Percentiles rank a stretch among this genome's conserved stretches.
phyloP scores from a whole-genome alignment of 2,329 filamentous ascomycete genomes.

The Pochonia chlamydosporia region DNA sequence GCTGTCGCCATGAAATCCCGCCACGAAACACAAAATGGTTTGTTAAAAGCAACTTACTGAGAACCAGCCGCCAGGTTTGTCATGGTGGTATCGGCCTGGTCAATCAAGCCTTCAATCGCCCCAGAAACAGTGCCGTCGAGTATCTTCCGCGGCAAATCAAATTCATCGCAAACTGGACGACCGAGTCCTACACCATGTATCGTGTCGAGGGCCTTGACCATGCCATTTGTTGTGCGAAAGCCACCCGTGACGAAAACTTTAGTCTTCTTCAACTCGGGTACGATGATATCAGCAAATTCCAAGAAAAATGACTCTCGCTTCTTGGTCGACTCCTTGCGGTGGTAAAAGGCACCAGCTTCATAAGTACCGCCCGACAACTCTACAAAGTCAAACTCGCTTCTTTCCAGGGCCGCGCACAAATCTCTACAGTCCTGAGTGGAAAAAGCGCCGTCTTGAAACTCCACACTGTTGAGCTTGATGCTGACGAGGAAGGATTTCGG shows the following conservation, averaged over 20 bases:
- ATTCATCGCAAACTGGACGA: slow-evolving; percentile 22
- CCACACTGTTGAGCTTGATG: slow-evolving; percentile 53
- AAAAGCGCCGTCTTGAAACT: slow-evolving; percentile 50
- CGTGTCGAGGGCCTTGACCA: slow-evolving; percentile 50
- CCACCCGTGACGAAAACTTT: slow-evolving; percentile 56
- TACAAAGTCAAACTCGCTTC: slow-evolving; percentile 49
- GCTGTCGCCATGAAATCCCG: neutral
- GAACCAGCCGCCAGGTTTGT: slow-evolving; percentile 23
- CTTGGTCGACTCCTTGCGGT: slow-evolving; percentile 47
- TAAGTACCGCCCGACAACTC: slow-evolving; percentile 58
- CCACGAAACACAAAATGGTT: neutral
- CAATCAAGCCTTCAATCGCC: slow-evolving; percentile 40
- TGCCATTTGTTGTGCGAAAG: slow-evolving; percentile 46
- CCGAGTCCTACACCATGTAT: slow-evolving; percentile 57
- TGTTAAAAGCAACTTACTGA: too few relatives aligned
- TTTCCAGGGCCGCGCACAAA: slow-evolving; percentile 41
- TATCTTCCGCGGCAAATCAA: slow-evolving; percentile 20
- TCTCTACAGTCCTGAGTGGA: slow-evolving; percentile 43
- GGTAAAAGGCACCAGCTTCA: slow-evolving; percentile 44
- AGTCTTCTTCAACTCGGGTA: slow-evolving; percentile 39
- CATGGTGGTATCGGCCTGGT: slow-evolving; percentile 44
- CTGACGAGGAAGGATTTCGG: slow-evolving; percentile 35
- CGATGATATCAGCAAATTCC: slow-evolving; percentile 51
- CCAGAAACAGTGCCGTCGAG: slow-evolving; percentile 27
- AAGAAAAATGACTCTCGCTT: slow-evolving; percentile 56